Percentiles rank a stretch among this genome's conserved stretches.
Evolutionary conservation across 495 filamentous ascomycete species (phyloP).

Genomic region (Xylaria acuta): DNA sequence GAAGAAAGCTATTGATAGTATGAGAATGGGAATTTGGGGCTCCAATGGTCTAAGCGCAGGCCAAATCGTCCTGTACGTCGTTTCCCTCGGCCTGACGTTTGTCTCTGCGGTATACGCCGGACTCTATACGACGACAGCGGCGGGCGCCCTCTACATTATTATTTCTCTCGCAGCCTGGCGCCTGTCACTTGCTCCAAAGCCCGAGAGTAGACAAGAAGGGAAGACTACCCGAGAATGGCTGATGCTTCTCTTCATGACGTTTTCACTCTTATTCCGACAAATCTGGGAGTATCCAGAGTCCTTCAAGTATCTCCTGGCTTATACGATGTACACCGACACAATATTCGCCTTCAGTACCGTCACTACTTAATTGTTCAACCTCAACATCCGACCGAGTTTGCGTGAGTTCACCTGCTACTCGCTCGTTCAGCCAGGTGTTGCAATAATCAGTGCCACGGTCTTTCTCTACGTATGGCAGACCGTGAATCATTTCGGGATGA

Average conservation of each 20-base stretch:
- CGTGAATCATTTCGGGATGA: not conserved
- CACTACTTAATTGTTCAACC: slow-evolving; percentile 4
- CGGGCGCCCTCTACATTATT: not conserved
- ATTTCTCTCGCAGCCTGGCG: slow-evolving; percentile 2
- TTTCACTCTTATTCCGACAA: slow-evolving; percentile 1
- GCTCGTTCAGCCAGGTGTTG: not conserved
- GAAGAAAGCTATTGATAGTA: not conserved
- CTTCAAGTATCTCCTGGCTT: slow-evolving; percentile 9
- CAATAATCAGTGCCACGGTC: not conserved
- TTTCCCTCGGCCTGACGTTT: slow-evolving; percentile 4
- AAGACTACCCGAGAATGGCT: not conserved
- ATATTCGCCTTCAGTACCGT: not conserved
- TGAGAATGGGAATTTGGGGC: slow-evolving; percentile 14
- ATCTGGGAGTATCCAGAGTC: slow-evolving; percentile 8
- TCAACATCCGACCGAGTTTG: slow-evolving; percentile 1
- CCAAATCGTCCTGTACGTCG: slow-evolving; percentile 1
- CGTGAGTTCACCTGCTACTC: slow-evolving; percentile 19
- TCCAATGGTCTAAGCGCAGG: slow-evolving; percentile 9
- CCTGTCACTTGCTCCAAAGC: not conserved
- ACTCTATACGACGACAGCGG: slow-evolving; percentile 1
- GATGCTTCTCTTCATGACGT: not conserved
- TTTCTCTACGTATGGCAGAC: slow-evolving; percentile 1
- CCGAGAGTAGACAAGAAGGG: not conserved
- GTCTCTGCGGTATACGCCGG: not conserved
- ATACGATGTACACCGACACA: slow-evolving; percentile 3